Percentiles rank a stretch among this genome's conserved stretches.
phyloP scores from a whole-genome alignment of 352 stramenopile species.

The Phytophthora aleatoria region DNA sequence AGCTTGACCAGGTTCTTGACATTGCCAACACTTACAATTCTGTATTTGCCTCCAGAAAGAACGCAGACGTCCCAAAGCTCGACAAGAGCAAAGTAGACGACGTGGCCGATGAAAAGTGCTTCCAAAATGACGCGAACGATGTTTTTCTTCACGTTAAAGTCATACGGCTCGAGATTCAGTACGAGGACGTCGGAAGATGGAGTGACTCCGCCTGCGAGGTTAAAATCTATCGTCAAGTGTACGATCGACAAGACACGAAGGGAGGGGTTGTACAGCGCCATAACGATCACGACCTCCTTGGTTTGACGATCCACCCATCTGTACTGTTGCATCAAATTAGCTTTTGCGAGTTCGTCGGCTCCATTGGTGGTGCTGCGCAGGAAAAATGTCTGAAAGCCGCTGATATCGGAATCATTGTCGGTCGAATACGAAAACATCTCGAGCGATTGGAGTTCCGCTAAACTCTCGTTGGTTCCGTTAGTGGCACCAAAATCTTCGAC shows the following conservation, averaged over 20 bases:
- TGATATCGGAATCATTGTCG: constrained; percentile 41
- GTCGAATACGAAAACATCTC: constrained; percentile 65
- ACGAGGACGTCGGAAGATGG: constrained; percentile 53
- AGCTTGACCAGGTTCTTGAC: neutral
- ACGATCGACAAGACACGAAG: constrained; percentile 70
- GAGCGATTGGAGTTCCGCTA: constrained; percentile 35
- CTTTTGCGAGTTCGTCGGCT: constrained; percentile 26
- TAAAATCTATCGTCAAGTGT: constrained; percentile 58
- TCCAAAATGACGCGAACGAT: constrained; percentile 51
- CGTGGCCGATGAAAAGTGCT: constrained; percentile 48
- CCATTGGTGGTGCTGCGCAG: constrained; percentile 48
- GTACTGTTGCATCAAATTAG: constrained; percentile 48
- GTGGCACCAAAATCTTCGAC: constrained; percentile 40
- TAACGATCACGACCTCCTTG: constrained; percentile 53
- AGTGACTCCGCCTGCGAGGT: constrained; percentile 60
- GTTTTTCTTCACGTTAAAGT: constrained; percentile 56
- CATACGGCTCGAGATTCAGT: constrained; percentile 71
- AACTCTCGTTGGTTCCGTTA: constrained; percentile 40
- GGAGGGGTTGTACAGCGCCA: constrained; percentile 69
- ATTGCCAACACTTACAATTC: constrained; percentile 33
- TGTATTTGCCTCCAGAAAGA: constrained; percentile 54
- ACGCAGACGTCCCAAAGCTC: constrained; percentile 74
- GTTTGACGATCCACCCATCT: constrained; percentile 69
- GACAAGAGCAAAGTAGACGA: constrained; percentile 64
- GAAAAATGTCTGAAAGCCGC: constrained; percentile 67